Conservation (phyloP, 306 rosid species). For the Cicer judaicum region DNA sequence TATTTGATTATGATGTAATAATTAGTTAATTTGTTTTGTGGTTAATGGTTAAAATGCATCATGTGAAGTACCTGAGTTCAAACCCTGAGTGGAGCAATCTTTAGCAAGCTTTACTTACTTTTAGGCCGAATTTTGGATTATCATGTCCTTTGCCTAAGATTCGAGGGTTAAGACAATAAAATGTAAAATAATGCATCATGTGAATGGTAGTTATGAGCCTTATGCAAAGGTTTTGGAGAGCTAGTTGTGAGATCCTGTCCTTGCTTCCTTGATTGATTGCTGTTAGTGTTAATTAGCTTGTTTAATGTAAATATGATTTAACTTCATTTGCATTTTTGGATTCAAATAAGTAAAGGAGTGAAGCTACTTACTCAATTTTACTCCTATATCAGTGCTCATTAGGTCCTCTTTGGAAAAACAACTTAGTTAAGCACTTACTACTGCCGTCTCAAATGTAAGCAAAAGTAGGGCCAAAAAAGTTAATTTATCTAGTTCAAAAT, state of each 20-base stretch:
- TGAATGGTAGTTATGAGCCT: constrained; percentile 5
- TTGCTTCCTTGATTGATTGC: constrained; percentile 2
- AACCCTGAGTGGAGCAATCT: too few relatives aligned
- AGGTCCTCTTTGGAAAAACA: too few relatives aligned
- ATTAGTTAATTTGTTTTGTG: background rate
- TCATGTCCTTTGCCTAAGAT: too few relatives aligned
- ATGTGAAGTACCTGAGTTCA: constrained; percentile 5
- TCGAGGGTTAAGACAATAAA: too few relatives aligned
- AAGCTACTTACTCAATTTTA: constrained; percentile 1
- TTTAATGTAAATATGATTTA: background rate
- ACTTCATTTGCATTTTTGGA: constrained; percentile 12
- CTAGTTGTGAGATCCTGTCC: constrained; percentile 12
- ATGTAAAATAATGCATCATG: constrained; percentile 14
- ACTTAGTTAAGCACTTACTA: too few relatives aligned
- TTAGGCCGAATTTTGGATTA: too few relatives aligned
- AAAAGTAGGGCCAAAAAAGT: too few relatives aligned
- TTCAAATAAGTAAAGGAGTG: constrained; percentile 22
- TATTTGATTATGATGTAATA: constrained; percentile 1
- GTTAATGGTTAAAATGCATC: constrained; percentile 2
- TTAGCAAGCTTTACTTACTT: too few relatives aligned
- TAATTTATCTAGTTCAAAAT: too few relatives aligned
- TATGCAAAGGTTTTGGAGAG: constrained; percentile 30
- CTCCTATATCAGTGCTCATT: background rate
- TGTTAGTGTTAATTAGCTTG: constrained; percentile 21
- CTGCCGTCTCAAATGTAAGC: too few relatives aligned